These are phyloP conservation scores for Mycena vulgaris DNA, from an alignment of 768 basidiomycete species.

Conservation along the genomic window DNA sequence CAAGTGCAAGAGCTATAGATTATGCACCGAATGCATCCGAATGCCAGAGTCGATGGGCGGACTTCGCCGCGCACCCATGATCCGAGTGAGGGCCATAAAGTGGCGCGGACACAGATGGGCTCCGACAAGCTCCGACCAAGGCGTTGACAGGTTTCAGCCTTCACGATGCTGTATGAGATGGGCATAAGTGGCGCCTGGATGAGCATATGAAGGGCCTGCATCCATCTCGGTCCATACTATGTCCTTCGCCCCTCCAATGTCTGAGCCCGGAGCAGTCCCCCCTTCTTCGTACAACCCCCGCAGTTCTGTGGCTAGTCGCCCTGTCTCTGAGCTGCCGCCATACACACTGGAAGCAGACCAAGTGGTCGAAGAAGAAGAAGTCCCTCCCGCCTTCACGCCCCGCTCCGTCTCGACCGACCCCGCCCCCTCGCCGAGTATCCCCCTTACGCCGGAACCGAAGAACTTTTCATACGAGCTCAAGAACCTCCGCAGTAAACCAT, in stretches of 20 bases:
- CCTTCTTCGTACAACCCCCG: conserved; percentile 20
- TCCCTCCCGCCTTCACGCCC: not conserved
- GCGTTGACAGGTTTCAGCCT: not conserved
- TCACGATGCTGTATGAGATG: not conserved
- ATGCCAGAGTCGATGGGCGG: no score
- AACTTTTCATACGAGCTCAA: conserved; percentile 28
- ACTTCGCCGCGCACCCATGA: no score
- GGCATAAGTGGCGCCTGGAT: not conserved
- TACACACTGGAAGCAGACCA: not conserved
- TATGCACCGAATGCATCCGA: not conserved
- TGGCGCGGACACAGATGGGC: not conserved
- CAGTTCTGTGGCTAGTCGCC: not conserved
- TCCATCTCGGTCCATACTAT: not conserved
- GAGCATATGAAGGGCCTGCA: not conserved
- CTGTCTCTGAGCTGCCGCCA: conserved; percentile 7
- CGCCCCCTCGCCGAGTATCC: not conserved
- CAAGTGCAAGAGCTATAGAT: conserved; percentile 32
- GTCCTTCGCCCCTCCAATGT: not conserved
- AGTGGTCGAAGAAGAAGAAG: not conserved
- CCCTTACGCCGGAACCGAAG: conserved; percentile 7
- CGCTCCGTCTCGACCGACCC: not conserved
- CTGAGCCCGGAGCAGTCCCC: not conserved
- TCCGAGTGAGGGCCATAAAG: not conserved
- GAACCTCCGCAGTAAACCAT: conserved; percentile 18
- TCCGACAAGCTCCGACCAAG: not conserved